Conservation (phyloP, 2,329 filamentous ascomycete genomes). For the Paraphoma chrysanthemicola region DNA sequence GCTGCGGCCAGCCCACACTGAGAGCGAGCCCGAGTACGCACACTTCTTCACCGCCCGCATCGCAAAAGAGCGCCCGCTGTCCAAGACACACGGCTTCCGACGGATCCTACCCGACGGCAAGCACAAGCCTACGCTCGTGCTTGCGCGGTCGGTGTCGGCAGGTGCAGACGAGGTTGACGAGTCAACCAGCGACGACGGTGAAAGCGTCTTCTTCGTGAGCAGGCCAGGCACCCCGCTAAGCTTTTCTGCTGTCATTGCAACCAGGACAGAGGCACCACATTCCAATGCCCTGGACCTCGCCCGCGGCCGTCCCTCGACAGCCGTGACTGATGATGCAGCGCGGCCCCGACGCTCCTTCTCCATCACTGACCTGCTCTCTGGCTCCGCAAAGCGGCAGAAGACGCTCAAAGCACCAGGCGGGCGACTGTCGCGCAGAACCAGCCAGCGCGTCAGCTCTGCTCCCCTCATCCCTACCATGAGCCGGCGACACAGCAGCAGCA, state of each 20-base stretch:
- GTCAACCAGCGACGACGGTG: constrained; percentile 45
- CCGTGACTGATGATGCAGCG: constrained; percentile 31
- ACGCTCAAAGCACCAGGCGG: constrained; percentile 33
- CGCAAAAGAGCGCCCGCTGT: constrained; percentile 42
- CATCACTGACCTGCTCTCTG: constrained; percentile 53
- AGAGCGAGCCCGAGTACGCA: constrained; percentile 42
- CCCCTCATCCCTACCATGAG: constrained; percentile 47
- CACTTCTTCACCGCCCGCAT: constrained; percentile 49
- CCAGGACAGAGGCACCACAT: constrained; percentile 26
- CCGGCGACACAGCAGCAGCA: constrained; percentile 45
- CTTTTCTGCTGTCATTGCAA: constrained; percentile 35
- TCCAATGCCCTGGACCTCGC: constrained; percentile 11
- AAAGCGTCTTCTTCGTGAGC: constrained; percentile 49
- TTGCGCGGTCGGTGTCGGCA: constrained; percentile 51
- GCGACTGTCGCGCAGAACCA: constrained; percentile 36
- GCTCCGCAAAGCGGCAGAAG: constrained; percentile 48
- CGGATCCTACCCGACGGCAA: constrained; percentile 54
- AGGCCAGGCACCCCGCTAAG: constrained; percentile 48
- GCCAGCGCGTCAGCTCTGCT: constrained; percentile 43
- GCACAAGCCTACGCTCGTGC: constrained; percentile 57
- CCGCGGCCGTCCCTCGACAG: constrained; percentile 23
- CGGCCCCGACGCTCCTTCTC: constrained; percentile 59
- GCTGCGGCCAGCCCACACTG: constrained; percentile 21
- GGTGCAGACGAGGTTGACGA: constrained; percentile 45
- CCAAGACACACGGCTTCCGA: constrained; percentile 51